Percentiles rank a stretch among this genome's conserved stretches.
Conservation (phyloP, 2,329 filamentous ascomycete species). For the Juglanconis sp. region DNA sequence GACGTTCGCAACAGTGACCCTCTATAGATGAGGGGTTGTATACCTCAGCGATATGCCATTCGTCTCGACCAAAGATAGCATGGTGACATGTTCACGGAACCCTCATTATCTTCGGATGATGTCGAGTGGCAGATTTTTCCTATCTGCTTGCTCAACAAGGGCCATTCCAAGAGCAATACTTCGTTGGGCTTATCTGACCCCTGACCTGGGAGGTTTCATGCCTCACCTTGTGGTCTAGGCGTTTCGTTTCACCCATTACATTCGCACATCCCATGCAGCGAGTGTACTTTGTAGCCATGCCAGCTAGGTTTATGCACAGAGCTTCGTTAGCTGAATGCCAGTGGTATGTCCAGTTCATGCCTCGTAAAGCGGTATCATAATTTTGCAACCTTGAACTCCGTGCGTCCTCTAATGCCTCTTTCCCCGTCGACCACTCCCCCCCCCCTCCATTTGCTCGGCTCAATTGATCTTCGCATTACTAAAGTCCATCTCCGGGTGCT, state of each 20-base stretch:
- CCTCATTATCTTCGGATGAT: slow-evolving; percentile 47
- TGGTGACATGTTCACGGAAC: slow-evolving; percentile 32
- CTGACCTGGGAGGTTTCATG: slow-evolving; percentile 29
- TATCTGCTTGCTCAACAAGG: slow-evolving; percentile 53
- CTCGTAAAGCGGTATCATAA: slow-evolving; percentile 13
- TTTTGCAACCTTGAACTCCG: slow-evolving; percentile 2
- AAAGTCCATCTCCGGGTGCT: slow-evolving; percentile 73
- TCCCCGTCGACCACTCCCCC: not conserved
- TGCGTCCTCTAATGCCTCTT: not conserved
- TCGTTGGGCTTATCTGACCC: slow-evolving; percentile 60
- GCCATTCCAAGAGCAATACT: slow-evolving; percentile 54
- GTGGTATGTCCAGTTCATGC: slow-evolving; percentile 4
- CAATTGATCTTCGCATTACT: slow-evolving; percentile 65
- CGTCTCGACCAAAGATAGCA: not conserved
- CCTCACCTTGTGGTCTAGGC: slow-evolving; percentile 43
- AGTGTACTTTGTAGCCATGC: not conserved
- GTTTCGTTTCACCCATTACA: slow-evolving; percentile 66
- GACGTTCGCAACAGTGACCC: not conserved
- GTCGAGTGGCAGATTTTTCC: slow-evolving; percentile 36
- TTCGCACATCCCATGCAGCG: slow-evolving; percentile 19
- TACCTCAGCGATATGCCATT: not conserved
- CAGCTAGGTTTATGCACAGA: not conserved
- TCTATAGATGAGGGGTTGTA: no score
- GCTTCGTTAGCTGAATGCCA: not conserved
- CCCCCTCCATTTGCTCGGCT: not conserved